Conservation (phyloP, 352 stramenopile species). For the Globisporangium abappressorium region DNA sequence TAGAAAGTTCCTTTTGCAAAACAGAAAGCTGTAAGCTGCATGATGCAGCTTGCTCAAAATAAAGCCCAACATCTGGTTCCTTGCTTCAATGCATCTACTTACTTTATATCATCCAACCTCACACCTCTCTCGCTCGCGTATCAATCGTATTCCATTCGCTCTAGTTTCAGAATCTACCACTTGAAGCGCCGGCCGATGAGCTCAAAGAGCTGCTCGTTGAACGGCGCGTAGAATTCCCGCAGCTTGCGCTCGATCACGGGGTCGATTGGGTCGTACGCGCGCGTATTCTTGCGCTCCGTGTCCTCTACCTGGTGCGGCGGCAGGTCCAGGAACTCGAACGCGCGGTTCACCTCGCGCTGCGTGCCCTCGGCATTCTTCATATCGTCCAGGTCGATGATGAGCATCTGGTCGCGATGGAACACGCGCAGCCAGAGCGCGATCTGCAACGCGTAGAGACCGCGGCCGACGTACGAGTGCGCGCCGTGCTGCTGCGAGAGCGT, state of each 20-base stretch:
- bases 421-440: conserved; percentile 88
- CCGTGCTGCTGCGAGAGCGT: conserved; percentile 46
- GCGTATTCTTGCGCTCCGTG: conserved; percentile 65
- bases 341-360: conserved; percentile 32
- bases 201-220: conserved; percentile 65
- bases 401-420: conserved; percentile 81
- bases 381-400: conserved; percentile 88
- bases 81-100: too few species aligned
- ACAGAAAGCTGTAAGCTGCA: too few species aligned
- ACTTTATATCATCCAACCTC: too few species aligned
- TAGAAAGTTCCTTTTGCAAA: too few species aligned
- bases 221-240: conserved; percentile 62
- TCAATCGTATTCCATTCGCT: neutral
- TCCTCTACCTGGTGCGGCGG: conserved; percentile 29
- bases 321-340: conserved; percentile 51
- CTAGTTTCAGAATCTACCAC: conserved; percentile 14
- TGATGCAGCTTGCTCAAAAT: too few species aligned
- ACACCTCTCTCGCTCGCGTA: neutral
- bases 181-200: conserved; percentile 43
- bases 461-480: conserved; percentile 80
- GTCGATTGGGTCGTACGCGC: conserved; percentile 48
- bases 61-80: too few species aligned
- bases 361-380: conserved; percentile 52
- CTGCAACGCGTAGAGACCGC: conserved; percentile 92
- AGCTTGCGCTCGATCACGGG: conserved; percentile 29